Percentiles rank a stretch among this genome's conserved stretches.
Evolutionary conservation across 495 filamentous ascomycete species (phyloP).

Genomic region (Daldinia decipiens): DNA sequence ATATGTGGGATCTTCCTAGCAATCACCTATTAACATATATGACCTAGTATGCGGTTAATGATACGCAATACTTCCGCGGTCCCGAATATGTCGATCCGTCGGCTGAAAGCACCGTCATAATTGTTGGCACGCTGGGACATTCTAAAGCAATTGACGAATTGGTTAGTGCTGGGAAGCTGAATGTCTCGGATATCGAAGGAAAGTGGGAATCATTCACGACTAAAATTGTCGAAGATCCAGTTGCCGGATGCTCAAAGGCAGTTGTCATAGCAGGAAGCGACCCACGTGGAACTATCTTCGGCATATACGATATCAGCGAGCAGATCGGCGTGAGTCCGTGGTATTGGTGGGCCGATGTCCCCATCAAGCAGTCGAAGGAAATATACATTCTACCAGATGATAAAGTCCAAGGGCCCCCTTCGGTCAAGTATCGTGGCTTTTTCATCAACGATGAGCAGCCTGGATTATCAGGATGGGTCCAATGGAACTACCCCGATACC

Average conservation of each 20-base stretch:
- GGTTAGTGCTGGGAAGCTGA: constrained; percentile 62
- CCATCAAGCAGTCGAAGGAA: constrained; percentile 61
- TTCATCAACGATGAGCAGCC: constrained; percentile 85
- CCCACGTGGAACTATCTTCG: constrained; percentile 75
- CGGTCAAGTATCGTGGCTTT: constrained; percentile 78
- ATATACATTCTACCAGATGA: constrained; percentile 64
- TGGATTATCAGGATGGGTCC: constrained; percentile 74
- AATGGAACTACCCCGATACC: constrained; percentile 55
- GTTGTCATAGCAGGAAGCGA: constrained; percentile 77
- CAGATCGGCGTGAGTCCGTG: constrained; percentile 82
- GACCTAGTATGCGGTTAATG: constrained; percentile 56
- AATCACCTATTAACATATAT: background rate
- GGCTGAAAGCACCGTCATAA: constrained; percentile 64
- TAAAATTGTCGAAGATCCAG: constrained; percentile 66
- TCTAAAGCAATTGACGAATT: constrained; percentile 69
- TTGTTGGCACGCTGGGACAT: constrained; percentile 74
- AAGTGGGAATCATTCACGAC: constrained; percentile 78
- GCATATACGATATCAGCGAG: constrained; percentile 77
- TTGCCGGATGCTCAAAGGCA: constrained; percentile 65
- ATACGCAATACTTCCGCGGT: constrained; percentile 55
- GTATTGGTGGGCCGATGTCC: constrained; percentile 80
- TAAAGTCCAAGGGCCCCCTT: constrained; percentile 69
- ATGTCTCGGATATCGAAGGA: constrained; percentile 64
- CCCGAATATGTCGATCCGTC: constrained; percentile 58
- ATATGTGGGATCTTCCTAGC: too few relatives aligned